Evolutionary conservation across 306 rosid genomes (phyloP).

Genomic region (Pachyrhizus erosus): DNA sequence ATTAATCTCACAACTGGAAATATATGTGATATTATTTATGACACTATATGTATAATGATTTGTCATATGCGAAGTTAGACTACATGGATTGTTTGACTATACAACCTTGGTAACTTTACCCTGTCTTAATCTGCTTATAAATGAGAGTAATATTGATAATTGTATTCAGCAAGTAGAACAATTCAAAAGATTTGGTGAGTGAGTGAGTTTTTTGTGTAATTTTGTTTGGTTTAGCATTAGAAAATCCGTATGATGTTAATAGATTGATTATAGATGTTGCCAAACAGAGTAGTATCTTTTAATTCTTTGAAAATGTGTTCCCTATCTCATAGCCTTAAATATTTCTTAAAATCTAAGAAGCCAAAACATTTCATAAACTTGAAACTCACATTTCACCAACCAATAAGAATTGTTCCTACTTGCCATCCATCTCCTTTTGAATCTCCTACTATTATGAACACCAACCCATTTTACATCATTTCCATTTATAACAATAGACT

Average conservation of each 20-base stretch:
- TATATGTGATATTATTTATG: not conserved
- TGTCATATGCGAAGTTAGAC: not conserved
- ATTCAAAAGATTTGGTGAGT: not conserved
- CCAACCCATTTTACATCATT: constrained; percentile 36
- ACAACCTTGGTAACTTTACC: constrained; percentile 11
- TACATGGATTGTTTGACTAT: constrained; percentile 34
- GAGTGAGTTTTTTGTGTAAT: not conserved
- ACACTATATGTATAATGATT: not conserved
- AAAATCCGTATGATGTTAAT: not conserved
- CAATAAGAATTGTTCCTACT: constrained; percentile 37
- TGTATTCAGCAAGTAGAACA: not conserved
- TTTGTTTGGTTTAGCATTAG: constrained; percentile 5
- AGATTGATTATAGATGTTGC: constrained; percentile 11
- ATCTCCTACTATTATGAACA: constrained; percentile 25
- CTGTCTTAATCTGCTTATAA: constrained; percentile 33
- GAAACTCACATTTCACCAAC: constrained; percentile 89
- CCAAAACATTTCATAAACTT: constrained; percentile 48
- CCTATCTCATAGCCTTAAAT: constrained; percentile 3
- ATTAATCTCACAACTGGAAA: not conserved
- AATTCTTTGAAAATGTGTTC: constrained; percentile 17
- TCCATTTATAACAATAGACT: constrained; percentile 26
- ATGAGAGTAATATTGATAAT: not conserved
- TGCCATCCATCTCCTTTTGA: constrained; percentile 27
- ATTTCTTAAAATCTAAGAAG: constrained; percentile 71
- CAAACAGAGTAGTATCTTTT: constrained; percentile 27